Conservation (phyloP, 169 alveolate genomes). For the Plasmodium inui region DNA sequence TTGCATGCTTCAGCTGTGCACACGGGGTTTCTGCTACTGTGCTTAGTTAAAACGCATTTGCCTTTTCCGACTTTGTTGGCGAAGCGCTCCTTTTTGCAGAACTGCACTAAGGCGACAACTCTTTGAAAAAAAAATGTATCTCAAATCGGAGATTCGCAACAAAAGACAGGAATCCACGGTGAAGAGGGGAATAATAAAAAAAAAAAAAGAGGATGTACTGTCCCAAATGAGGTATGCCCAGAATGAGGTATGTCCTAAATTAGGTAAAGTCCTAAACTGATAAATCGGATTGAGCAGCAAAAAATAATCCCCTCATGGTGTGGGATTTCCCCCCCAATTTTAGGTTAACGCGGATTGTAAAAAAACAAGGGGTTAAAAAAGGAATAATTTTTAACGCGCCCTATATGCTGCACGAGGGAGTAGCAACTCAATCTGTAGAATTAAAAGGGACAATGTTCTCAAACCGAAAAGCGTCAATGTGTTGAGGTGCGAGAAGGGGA, state of each 20-base stretch:
- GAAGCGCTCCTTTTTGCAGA: not conserved
- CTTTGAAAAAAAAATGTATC: not conserved
- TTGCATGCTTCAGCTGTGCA: not conserved
- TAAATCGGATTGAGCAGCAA: not conserved
- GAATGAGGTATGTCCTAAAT: not conserved
- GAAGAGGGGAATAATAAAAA: not conserved
- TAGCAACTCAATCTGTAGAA: conserved; percentile 1
- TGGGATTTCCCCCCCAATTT: not conserved
- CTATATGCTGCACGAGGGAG: not conserved
- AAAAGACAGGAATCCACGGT: not conserved
- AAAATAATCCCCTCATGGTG: not conserved
- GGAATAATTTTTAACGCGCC: not conserved
- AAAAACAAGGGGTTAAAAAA: not conserved
- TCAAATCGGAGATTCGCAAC: not conserved
- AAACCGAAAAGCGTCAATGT: not conserved
- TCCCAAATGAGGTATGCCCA: not conserved
- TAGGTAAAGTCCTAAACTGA: not conserved
- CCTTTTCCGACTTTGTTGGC: not conserved
- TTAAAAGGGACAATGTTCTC: not conserved
- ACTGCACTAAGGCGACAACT: not conserved
- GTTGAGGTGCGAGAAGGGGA: not conserved
- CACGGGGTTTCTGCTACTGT: not conserved
- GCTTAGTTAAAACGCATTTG: not conserved
- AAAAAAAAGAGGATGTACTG: not conserved
- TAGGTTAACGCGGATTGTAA: not conserved